Conservation (phyloP, 2,329 filamentous ascomycete genomes). For the Fusarium illudens region DNA sequence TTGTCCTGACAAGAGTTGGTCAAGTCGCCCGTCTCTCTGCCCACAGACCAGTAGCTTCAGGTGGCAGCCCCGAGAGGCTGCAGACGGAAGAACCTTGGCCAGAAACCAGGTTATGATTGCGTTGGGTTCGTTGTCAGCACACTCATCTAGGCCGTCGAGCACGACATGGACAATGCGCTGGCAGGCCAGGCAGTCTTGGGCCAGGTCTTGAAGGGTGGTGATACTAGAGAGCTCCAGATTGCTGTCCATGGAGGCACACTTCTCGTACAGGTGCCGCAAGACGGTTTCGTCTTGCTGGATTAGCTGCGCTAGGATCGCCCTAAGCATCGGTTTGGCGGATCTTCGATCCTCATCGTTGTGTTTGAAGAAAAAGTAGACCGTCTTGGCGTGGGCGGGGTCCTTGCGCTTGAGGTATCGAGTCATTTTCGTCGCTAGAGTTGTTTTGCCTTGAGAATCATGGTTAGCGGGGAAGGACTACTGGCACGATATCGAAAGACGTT, state of each 20-base stretch:
- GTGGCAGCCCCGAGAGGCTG: rapidly evolving
- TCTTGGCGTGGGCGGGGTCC: neutral
- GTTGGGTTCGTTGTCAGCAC: neutral
- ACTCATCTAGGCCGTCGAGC: conserved; percentile 22
- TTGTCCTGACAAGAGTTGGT: rapidly evolving
- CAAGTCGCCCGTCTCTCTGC: neutral
- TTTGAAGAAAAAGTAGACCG: conserved; percentile 18
- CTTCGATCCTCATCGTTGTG: neutral
- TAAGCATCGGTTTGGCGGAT: neutral
- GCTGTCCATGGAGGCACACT: neutral
- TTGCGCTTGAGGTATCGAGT: neutral
- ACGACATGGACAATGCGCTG: neutral
- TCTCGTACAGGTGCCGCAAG: neutral
- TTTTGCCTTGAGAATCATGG: conserved; percentile 4
- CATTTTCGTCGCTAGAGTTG: conserved; percentile 9
- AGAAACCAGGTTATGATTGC: conserved; percentile 5
- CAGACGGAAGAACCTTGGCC: rapidly evolving
- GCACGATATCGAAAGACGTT: no score
- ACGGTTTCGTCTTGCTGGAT: neutral
- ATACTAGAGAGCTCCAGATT: neutral
- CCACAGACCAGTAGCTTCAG: neutral
- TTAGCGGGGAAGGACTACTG: neutral
- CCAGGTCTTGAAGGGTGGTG: neutral
- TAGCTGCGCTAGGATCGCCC: conserved; percentile 4
- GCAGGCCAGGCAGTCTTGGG: neutral